phyloP scores from a whole-genome alignment of 192 early-diverging fungal genomes.

The Umbelopsis sp. region DNA sequence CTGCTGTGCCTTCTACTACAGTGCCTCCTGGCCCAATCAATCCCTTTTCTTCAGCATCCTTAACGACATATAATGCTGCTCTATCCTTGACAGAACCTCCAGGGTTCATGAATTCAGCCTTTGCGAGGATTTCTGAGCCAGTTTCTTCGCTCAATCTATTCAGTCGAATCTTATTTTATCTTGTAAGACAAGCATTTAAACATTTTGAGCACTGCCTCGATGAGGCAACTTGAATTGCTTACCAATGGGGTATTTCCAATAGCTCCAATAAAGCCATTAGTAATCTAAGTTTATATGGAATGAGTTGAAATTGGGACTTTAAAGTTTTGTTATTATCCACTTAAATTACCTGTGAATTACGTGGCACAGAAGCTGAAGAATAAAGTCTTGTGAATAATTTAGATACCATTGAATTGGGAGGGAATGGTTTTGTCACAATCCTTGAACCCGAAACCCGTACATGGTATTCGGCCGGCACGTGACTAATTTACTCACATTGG shows the following conservation, averaged over 20 bases:
- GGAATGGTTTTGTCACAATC: not conserved
- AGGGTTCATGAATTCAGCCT: conserved; percentile 98
- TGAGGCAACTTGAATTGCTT: conserved; percentile 31
- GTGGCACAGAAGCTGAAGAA: not conserved
- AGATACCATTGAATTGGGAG: not conserved
- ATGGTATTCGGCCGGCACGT: too few species aligned
- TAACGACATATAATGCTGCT: conserved; percentile 90
- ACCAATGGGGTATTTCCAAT: conserved; percentile 92
- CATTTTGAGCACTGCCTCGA: not conserved
- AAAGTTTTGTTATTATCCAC: not conserved
- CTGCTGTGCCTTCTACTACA: conserved; percentile 84
- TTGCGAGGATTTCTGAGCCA: conserved; percentile 87
- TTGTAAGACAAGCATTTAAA: not conserved
- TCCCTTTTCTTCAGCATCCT: conserved; percentile 90
- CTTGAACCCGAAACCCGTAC: too few species aligned
- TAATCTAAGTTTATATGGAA: conserved; percentile 45
- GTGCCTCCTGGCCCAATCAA: conserved; percentile 86
- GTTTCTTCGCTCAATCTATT: conserved; percentile 71
- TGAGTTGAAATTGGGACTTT: too few species aligned
- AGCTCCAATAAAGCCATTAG: conserved; percentile 77
- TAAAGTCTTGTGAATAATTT: conserved; percentile 4
- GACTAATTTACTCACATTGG: too few species aligned
- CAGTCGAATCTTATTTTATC: conserved; percentile 62
- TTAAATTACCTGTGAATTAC: not conserved
- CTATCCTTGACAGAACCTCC: conserved; percentile 97